These are phyloP conservation scores for Mrakia gelida DNA, from an alignment of 768 basidiomycete species.

Conservation along the genomic window DNA sequence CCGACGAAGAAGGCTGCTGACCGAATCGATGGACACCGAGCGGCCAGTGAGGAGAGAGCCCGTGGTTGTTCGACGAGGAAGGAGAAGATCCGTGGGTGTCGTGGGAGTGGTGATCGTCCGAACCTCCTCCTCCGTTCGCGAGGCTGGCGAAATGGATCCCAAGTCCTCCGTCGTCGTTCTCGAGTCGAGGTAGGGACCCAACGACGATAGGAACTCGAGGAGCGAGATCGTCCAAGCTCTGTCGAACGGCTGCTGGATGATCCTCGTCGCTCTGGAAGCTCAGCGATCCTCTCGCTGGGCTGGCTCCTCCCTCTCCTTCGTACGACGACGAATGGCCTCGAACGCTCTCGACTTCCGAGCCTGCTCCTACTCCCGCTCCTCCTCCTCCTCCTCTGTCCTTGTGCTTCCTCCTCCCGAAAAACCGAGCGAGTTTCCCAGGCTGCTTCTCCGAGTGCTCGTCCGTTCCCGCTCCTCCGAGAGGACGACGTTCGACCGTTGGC, in stretches of 20 bases:
- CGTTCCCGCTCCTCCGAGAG: neutral
- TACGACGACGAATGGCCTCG: neutral
- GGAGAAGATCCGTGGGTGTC: neutral
- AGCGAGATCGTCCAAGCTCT: neutral
- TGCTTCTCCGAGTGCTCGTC: slow-evolving; percentile 4
- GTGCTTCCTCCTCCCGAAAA: slow-evolving; percentile 3
- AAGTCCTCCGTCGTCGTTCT: slow-evolving; percentile 6
- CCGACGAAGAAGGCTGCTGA: neutral
- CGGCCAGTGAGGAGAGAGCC: neutral
- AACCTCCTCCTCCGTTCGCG: neutral
- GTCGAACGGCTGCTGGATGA: neutral
- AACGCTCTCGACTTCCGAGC: neutral
- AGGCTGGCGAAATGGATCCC: slow-evolving; percentile 15
- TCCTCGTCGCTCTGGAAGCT: slow-evolving; percentile 58
- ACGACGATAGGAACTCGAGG: neutral
- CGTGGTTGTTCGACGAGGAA: neutral
- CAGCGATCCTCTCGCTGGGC: neutral
- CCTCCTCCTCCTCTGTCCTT: neutral
- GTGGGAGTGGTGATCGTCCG: slow-evolving; percentile 9
- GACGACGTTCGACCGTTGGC: neutral
- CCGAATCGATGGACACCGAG: neutral
- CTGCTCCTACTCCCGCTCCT: neutral
- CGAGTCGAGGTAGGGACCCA: neutral
- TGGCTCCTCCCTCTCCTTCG: neutral
- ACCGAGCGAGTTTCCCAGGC: neutral